A percentile compares a stretch with the other conserved stretches of the same genome.
Evolutionary conservation across 768 basidiomycete species (phyloP).

Genomic region (Lanmaoa pseudosensibilis): DNA sequence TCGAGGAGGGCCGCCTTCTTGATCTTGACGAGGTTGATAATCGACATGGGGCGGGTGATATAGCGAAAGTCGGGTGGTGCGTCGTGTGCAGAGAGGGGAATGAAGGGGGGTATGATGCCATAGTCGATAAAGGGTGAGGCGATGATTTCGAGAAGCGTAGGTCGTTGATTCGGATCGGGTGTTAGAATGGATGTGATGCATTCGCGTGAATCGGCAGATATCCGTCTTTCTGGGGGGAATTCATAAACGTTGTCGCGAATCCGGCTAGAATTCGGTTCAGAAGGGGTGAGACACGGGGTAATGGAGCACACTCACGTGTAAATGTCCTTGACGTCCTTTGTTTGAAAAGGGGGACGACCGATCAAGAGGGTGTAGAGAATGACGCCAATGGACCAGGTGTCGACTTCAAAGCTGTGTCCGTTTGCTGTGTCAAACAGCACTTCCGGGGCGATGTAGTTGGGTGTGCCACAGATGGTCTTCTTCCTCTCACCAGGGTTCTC

Average conservation of each 20-base stretch:
- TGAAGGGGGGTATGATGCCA: slow-evolving; percentile 77
- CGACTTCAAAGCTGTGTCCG: slow-evolving; percentile 97
- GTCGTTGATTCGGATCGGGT: slow-evolving; percentile 77
- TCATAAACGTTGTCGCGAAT: slow-evolving; percentile 94
- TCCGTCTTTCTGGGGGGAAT: slow-evolving; percentile 75
- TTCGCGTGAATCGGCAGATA: slow-evolving; percentile 70
- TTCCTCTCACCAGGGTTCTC: slow-evolving; percentile 96
- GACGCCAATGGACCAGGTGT: slow-evolving; percentile 97
- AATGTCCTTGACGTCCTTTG: slow-evolving; percentile 95
- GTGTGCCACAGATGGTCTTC: slow-evolving; percentile 99
- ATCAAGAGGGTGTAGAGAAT: slow-evolving; percentile 94
- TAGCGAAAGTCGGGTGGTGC: slow-evolving; percentile 71
- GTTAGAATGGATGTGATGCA: slow-evolving; percentile 86
- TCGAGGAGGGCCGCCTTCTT: slow-evolving; percentile 64
- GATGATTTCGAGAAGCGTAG: slow-evolving; percentile 81
- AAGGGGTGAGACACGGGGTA: neutral
- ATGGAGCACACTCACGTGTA: slow-evolving; percentile 65
- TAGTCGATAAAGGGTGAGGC: slow-evolving; percentile 80
- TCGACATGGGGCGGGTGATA: slow-evolving; percentile 58
- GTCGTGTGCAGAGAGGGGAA: slow-evolving; percentile 80
- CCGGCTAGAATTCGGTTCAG: slow-evolving; percentile 49
- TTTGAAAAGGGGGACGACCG: slow-evolving; percentile 98
- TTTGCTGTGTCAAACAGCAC: slow-evolving; percentile 94
- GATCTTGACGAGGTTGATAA: slow-evolving; percentile 68
- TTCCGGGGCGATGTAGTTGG: slow-evolving; percentile 98